Base-by-base conservation (phyloP, 306 rosid species). In the Fragaria iinumae region DNA sequence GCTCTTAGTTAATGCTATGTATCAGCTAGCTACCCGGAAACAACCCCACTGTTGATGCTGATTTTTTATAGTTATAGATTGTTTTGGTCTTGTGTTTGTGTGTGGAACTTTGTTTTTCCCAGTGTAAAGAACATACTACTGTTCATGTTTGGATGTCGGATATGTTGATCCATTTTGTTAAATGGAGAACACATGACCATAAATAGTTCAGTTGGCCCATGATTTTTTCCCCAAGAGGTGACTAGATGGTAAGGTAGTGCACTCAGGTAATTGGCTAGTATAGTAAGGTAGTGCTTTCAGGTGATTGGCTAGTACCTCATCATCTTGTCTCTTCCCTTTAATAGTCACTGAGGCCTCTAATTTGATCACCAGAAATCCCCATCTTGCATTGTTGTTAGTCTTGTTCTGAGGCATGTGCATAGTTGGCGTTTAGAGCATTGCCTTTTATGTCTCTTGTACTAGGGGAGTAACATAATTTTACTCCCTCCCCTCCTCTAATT, bases 351-450 rank as follows among this genome's bases (percentile, higher is more conserved):
- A 47, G 41, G 52, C 29, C 38, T 13, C 13, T 50, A 4, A 11
- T 43, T 69, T 69, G 60, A 4, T 8, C 12, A 10, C 60, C 2
- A 8, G 18, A 17, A 27, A 6, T 12, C 32, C n/a, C 53, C 48
- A 10, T 48, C 74, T 47, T 27, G 59, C 32, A n/a, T 38, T 69
- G 12, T 20, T 68, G 41, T 18, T 20, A 69, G 18, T 47, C 41
- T 47, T 69, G 47, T 44, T 68, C 32, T 44, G 72, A 68, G 55
- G 44, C 72, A 5, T 44, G 59, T 48, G n/a, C 25, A 45, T 47
- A 4, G 17, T 27, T 9, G 17, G 56, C 1, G 56, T n/a, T 55
- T 55, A 20, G 62, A 55, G 27, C 59, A 17, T 52, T 55, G 11
- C 12, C 21, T 55, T 55, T 21, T 8, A 1, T 6, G 0, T 21